Evolutionary conservation across 306 rosid genomes (phyloP).

Genomic region (Benincasa hispida): DNA sequence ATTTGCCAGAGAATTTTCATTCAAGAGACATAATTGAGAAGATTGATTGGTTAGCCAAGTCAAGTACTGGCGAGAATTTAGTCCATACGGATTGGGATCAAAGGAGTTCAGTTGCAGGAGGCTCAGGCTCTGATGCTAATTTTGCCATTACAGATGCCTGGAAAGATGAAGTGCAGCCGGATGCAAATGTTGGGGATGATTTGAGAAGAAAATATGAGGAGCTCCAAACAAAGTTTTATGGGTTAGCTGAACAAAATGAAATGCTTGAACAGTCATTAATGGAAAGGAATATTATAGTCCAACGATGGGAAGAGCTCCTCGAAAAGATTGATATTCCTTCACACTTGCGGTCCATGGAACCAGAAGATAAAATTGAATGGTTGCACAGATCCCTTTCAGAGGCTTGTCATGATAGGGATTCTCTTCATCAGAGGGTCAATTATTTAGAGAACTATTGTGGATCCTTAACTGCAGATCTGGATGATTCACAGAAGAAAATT

Average conservation of each 20-base stretch:
- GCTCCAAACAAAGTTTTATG: slow-evolving; percentile 64
- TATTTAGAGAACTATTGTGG: slow-evolving; percentile 56
- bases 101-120: slow-evolving; percentile 56
- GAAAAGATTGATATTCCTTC: slow-evolving; percentile 73
- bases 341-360: slow-evolving; percentile 66
- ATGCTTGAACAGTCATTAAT: slow-evolving; percentile 92
- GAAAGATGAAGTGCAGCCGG: slow-evolving; percentile 61
- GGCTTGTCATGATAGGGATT: slow-evolving; percentile 45
- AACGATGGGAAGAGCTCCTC: slow-evolving; percentile 86
- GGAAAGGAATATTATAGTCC: slow-evolving; percentile 81
- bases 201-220: slow-evolving; percentile 58
- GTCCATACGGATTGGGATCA: slow-evolving; percentile 64
- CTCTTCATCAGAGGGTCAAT: slow-evolving; percentile 66
- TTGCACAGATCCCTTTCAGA: slow-evolving; percentile 51
- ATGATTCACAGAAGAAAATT: slow-evolving; percentile 44
- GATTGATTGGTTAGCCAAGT: slow-evolving; percentile 93
- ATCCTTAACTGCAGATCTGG: slow-evolving; percentile 60
- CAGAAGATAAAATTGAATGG: slow-evolving; percentile 79
- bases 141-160: slow-evolving; percentile 56
- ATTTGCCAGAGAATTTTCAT: slow-evolving; percentile 97
- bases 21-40: slow-evolving; percentile 77
- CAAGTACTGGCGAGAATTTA: slow-evolving; percentile 42
- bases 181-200: slow-evolving; percentile 44
- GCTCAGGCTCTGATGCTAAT: slow-evolving; percentile 64
- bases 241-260: slow-evolving; percentile 94